Percentiles rank a stretch among this genome's conserved stretches.
Conservation (phyloP, 805 yeast genomes). For the Myxozyma geophila region DNA sequence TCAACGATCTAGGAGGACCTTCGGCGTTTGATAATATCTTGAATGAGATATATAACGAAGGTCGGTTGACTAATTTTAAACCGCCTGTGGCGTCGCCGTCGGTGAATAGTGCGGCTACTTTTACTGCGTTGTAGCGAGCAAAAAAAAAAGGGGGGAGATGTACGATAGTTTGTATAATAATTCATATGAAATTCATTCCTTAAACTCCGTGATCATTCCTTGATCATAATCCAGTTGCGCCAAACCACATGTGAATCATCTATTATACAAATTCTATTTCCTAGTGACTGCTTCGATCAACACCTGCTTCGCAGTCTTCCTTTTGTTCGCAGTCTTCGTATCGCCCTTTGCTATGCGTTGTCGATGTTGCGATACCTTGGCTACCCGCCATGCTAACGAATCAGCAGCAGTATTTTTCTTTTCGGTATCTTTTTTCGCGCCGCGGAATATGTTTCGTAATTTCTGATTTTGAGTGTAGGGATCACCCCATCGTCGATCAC, state of each 20-base stretch:
- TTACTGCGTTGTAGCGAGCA: background rate
- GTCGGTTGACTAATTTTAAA: slow-evolving; percentile 46
- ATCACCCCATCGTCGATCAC: slow-evolving; percentile 39
- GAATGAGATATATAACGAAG: slow-evolving; percentile 62
- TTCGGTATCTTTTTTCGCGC: slow-evolving; percentile 27
- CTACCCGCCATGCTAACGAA: slow-evolving; percentile 27
- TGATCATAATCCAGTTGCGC: background rate
- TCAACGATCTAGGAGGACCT: slow-evolving; percentile 55
- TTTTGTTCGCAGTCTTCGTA: background rate
- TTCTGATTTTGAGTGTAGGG: slow-evolving; percentile 39
- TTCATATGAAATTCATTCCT: background rate
- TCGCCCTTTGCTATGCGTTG: slow-evolving; percentile 16
- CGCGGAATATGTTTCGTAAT: slow-evolving; percentile 36
- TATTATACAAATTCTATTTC: background rate
- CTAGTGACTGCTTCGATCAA: slow-evolving; percentile 6
- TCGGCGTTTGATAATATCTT: slow-evolving; percentile 61
- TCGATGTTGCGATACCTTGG: slow-evolving; percentile 32
- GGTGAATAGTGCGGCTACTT: background rate
- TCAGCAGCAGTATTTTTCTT: slow-evolving; percentile 26
- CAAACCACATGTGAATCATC: background rate
- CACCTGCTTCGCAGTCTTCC: slow-evolving; percentile 1
- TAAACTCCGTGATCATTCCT: background rate
- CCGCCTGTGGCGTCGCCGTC: slow-evolving; percentile 41
- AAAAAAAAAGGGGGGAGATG: background rate
- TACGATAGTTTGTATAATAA: slow-evolving; percentile 1